phyloP scores from a whole-genome alignment of 2,329 filamentous ascomycete genomes.

The Kalaharituber pfeilii region DNA sequence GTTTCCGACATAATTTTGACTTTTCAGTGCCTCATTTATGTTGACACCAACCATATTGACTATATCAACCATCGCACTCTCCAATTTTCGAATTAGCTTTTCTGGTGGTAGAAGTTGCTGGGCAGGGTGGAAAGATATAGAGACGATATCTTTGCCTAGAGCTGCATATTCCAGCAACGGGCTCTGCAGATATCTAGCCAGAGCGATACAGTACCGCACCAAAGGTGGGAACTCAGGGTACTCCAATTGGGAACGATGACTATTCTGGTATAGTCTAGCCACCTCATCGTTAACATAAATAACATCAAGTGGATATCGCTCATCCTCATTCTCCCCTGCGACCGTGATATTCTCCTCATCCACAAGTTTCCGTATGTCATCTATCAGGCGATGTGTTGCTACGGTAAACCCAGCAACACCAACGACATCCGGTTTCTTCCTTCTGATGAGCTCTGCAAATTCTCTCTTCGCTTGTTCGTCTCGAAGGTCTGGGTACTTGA shows the following conservation, averaged over 20 bases:
- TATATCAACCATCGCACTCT: constrained; percentile 96
- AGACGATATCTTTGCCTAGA: constrained; percentile 70
- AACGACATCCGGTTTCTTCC: constrained; percentile 74
- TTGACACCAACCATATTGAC: constrained; percentile 94
- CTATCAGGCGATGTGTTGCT: constrained; percentile 67
- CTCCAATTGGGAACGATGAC: constrained; percentile 57
- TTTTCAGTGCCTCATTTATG: constrained; percentile 67
- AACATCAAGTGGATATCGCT: constrained; percentile 67
- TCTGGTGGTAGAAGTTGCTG: constrained; percentile 79
- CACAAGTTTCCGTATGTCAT: constrained; percentile 63
- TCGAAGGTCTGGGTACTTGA: constrained; percentile 64
- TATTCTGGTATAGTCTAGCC: constrained; percentile 88
- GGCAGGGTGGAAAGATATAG: constrained; percentile 73
- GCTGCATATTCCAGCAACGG: constrained; percentile 94
- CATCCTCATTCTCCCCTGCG: constrained; percentile 36
- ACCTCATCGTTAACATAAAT: constrained; percentile 92
- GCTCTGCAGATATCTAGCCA: constrained; percentile 85
- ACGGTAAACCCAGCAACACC: constrained; percentile 77
- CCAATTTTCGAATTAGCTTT: constrained; percentile 67
- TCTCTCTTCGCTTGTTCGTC: constrained; percentile 49
- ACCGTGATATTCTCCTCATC: constrained; percentile 53
- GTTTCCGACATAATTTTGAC: constrained; percentile 65
- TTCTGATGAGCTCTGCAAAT: constrained; percentile 62
- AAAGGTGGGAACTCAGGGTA: constrained; percentile 65
- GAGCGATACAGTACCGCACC: constrained; percentile 71